Evolutionary conservation across 1,284 basidiomycete genomes (phyloP).

Genomic region (Psilocybe mexicana): DNA sequence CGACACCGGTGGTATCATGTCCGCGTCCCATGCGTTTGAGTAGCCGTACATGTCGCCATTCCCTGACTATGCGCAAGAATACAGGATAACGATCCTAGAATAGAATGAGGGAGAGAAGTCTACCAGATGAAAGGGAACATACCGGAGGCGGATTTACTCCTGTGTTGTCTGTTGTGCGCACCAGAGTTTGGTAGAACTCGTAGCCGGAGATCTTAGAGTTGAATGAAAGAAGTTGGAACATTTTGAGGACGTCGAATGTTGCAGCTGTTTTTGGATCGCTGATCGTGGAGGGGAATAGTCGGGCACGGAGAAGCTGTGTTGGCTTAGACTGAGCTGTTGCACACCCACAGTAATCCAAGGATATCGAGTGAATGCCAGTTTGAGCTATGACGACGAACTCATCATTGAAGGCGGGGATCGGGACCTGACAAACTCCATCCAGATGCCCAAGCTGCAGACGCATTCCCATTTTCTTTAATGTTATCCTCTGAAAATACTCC

Average conservation of each 20-base stretch:
- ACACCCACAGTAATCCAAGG: slow-evolving; percentile 24
- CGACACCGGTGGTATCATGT: slow-evolving; percentile 23
- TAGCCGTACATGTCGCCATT: slow-evolving; percentile 31
- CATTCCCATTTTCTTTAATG: slow-evolving; percentile 5
- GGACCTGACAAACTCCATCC: background rate
- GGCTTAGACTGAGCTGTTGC: background rate
- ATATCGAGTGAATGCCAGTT: slow-evolving; percentile 21
- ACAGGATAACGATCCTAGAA: slow-evolving; percentile 28
- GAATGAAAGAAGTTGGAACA: slow-evolving; percentile 27
- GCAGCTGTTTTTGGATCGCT: slow-evolving; percentile 20
- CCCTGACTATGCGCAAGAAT: slow-evolving; percentile 26
- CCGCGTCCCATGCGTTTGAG: slow-evolving; percentile 32
- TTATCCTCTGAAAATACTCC: slow-evolving; percentile 4
- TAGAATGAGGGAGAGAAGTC: background rate
- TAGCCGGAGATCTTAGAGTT: slow-evolving; percentile 17
- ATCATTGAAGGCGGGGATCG: slow-evolving; percentile 1
- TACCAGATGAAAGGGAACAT: background rate
- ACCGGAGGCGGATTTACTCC: background rate
- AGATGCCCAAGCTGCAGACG: slow-evolving; percentile 12
- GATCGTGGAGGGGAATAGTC: slow-evolving; percentile 25
- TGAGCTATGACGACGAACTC: slow-evolving; percentile 19
- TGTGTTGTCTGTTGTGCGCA: background rate
- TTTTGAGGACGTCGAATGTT: slow-evolving; percentile 20
- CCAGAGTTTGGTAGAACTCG: slow-evolving; percentile 3
- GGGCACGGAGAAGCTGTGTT: slow-evolving; percentile 24